Conservation (phyloP, 2,329 filamentous ascomycete species). For the Colletotrichum costaricense region DNA sequence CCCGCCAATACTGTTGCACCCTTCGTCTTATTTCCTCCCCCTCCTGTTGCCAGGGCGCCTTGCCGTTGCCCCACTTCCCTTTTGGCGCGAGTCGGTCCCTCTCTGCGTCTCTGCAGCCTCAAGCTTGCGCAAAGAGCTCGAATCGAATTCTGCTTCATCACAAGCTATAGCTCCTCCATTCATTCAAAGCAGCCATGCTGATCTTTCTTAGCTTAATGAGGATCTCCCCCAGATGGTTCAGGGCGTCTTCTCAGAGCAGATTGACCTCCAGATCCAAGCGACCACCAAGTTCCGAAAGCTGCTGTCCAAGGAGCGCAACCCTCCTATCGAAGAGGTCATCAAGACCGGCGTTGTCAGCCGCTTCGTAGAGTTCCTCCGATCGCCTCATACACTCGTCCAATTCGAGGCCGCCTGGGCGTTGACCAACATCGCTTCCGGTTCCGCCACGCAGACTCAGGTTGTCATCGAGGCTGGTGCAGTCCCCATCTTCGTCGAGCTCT, state of each 20-base stretch:
- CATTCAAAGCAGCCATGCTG: conserved; percentile 38
- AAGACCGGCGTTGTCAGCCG: conserved; percentile 97
- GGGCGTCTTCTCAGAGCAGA: conserved; percentile 98
- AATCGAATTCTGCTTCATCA: not conserved
- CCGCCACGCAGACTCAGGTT: conserved; percentile 96
- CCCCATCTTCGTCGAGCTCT: conserved; percentile 96
- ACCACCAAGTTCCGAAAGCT: conserved; percentile 99
- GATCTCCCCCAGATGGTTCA: conserved; percentile 98
- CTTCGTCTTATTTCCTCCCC: conserved; percentile 33
- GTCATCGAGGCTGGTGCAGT: conserved; percentile 98
- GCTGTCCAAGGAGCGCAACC: conserved; percentile 98
- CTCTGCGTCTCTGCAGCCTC: not conserved
- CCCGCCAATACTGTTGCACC: conserved; percentile 34
- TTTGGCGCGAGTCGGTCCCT: conserved; percentile 23
- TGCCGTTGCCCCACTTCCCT: conserved; percentile 33
- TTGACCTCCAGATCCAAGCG: conserved; percentile 95
- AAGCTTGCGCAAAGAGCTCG: not conserved
- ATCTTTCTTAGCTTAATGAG: conserved; percentile 81
- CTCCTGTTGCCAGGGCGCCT: conserved; percentile 36
- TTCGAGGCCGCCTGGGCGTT: conserved; percentile 99
- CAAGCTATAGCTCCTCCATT: not conserved
- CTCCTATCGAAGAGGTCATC: conserved; percentile 98
- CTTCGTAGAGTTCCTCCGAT: conserved; percentile 98
- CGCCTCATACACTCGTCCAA: conserved; percentile 96
- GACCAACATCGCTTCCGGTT: conserved; percentile 99